Evolutionary conservation across 306 rosid species (phyloP).

Genomic region (Canavalia ensiformis): DNA sequence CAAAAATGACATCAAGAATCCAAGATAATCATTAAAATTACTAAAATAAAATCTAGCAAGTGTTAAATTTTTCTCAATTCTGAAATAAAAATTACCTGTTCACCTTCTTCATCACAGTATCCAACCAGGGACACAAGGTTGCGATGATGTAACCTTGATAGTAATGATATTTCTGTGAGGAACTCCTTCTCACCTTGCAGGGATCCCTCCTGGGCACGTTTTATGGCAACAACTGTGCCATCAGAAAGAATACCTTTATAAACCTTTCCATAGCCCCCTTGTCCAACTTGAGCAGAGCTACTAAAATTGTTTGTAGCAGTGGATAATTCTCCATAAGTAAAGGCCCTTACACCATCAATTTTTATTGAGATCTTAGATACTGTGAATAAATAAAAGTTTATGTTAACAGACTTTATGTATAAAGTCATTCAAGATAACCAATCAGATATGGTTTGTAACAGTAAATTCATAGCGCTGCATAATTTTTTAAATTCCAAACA

Average conservation of each 20-base stretch:
- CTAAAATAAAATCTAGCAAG: not conserved
- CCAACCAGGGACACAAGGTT: conserved; percentile 86
- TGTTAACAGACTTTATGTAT: conserved; percentile 25
- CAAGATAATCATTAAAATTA: not conserved
- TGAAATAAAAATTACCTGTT: conserved; percentile 65
- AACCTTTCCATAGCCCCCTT: conserved; percentile 90
- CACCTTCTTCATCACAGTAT: conserved; percentile 83
- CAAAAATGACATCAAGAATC: conserved; percentile 7
- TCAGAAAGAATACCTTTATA: conserved; percentile 75
- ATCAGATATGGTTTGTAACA: conserved; percentile 20
- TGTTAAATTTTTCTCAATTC: conserved; percentile 20
- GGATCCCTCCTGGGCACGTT: conserved; percentile 88
- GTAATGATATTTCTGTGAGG: conserved; percentile 81
- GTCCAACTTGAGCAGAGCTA: conserved; percentile 71
- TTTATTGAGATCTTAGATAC: conserved; percentile 66
- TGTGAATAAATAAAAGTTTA: conserved; percentile 52
- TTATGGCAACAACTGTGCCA: conserved; percentile 76
- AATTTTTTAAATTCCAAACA: conserved; percentile 3
- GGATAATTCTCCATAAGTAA: conserved; percentile 69
- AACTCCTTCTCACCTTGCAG: conserved; percentile 91
- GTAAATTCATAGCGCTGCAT: conserved; percentile 23
- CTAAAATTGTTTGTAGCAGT: conserved; percentile 73
- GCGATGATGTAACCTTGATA: conserved; percentile 86
- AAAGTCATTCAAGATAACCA: conserved; percentile 20
- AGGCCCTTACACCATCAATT: conserved; percentile 75